phyloP scores from a whole-genome alignment of 805 yeast genomes.

The Nakazawaea holstii region DNA sequence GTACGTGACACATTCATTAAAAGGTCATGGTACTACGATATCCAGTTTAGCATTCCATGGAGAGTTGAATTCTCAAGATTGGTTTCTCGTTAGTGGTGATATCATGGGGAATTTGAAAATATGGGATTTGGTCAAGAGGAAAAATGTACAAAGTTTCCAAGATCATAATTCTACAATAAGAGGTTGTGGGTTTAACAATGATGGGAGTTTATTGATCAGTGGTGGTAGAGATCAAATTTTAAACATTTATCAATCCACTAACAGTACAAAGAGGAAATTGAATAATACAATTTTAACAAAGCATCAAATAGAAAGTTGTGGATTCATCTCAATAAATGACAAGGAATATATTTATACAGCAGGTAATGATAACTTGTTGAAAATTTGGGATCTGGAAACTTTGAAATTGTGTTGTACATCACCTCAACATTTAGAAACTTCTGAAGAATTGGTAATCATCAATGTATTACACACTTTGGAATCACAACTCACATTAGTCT shows the following conservation, averaged over 20 bases:
- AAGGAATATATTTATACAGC: conserved; percentile 55
- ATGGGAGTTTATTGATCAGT: conserved; percentile 54
- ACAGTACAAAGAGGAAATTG: conserved; percentile 29
- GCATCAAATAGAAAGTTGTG: conserved; percentile 69
- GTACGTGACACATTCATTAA: conserved; percentile 79
- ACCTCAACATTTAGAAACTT: conserved; percentile 44
- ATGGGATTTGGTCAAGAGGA: conserved; percentile 71
- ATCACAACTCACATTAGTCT: conserved; percentile 37
- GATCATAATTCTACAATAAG: conserved; percentile 86
- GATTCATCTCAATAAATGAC: conserved; percentile 38
- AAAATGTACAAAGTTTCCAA: conserved; percentile 40
- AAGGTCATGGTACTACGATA: conserved; percentile 90
- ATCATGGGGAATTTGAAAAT: conserved; percentile 50
- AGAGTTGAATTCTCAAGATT: conserved; percentile 55
- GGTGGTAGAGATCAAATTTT: conserved; percentile 89
- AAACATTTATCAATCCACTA: conserved; percentile 47
- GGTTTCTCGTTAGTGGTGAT: conserved; percentile 77
- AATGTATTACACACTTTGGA: conserved; percentile 40
- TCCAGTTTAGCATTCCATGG: conserved; percentile 75
- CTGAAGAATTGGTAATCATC: conserved; percentile 69
- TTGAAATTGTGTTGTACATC: conserved; percentile 44
- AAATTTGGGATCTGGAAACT: conserved; percentile 51
- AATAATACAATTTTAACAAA: conserved; percentile 64
- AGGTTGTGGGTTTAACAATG: conserved; percentile 60
- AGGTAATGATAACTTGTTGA: conserved; percentile 69